Percentiles rank a stretch among this genome's conserved stretches.
phyloP scores from a whole-genome alignment of 2,329 filamentous ascomycete species.

The Elsinoe australis region DNA sequence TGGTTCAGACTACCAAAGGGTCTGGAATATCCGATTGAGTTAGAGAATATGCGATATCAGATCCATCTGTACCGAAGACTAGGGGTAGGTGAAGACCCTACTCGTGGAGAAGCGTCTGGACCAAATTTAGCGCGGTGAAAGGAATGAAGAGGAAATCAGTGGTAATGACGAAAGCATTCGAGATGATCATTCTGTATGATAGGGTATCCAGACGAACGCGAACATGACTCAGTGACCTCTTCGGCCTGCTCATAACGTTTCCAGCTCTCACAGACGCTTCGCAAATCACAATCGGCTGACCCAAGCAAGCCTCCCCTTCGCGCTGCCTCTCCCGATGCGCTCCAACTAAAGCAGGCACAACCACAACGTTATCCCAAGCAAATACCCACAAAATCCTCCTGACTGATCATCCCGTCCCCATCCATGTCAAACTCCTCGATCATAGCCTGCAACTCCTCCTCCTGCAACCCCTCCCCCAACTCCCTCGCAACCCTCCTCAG shows the following conservation, averaged over 20 bases:
- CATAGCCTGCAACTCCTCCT: slow-evolving; percentile 90
- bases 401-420: slow-evolving; percentile 68
- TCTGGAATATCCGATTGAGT: slow-evolving; percentile 69
- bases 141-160: not conserved
- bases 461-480: slow-evolving; percentile 83
- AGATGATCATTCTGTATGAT: not conserved
- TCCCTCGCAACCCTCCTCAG: slow-evolving; percentile 80
- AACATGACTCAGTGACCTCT: slow-evolving; percentile 6
- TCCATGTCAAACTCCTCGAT: slow-evolving; percentile 97
- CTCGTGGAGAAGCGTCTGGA: not conserved
- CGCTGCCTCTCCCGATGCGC: not conserved
- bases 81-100: slow-evolving; percentile 9
- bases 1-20: slow-evolving; percentile 68
- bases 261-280: slow-evolving; percentile 1
- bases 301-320: not conserved
- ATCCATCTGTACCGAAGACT: slow-evolving; percentile 62
- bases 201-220: slow-evolving; percentile 14
- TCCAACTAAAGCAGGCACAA: no score
- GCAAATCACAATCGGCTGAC: not conserved
- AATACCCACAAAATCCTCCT: slow-evolving; percentile 60
- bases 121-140: slow-evolving; percentile 7
- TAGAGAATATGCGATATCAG: slow-evolving; percentile 96
- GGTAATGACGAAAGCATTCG: no score
- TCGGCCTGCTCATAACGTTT: not conserved
- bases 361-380: slow-evolving; percentile 48